Evolutionary conservation across 768 basidiomycete genomes (phyloP).

Genomic region (Leccinum sublutescens): DNA sequence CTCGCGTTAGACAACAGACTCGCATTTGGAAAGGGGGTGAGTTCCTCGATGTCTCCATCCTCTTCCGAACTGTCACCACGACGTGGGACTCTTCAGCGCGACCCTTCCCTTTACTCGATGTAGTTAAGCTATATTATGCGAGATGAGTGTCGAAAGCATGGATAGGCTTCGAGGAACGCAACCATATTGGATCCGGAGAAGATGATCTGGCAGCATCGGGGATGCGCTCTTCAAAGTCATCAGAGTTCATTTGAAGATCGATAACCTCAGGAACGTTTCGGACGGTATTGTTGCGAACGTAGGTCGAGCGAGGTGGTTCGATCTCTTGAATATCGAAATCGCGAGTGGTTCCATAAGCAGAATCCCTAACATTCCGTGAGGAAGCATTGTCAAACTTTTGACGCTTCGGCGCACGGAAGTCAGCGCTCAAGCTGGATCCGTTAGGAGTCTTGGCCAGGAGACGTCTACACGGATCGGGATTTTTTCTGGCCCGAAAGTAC

Average conservation of each 20-base stretch:
- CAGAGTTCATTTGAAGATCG: constrained; percentile 14
- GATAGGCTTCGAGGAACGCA: background rate
- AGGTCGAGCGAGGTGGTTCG: background rate
- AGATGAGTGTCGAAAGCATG: constrained; percentile 28
- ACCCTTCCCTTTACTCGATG: constrained; percentile 23
- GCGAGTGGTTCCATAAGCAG: background rate
- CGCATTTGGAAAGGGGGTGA: constrained; percentile 4
- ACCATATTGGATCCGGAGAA: constrained; percentile 26
- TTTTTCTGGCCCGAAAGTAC: constrained; percentile 1
- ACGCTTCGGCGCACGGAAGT: constrained; percentile 23
- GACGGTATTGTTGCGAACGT: background rate
- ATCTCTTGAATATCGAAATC: constrained; percentile 27
- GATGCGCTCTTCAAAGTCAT: constrained; percentile 25
- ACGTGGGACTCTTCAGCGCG: constrained; percentile 16
- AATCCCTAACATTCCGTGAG: background rate
- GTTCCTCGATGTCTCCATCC: constrained; percentile 22
- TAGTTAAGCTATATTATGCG: background rate
- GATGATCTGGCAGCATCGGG: constrained; percentile 8
- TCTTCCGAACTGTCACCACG: constrained; percentile 24
- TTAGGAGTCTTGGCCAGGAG: constrained; percentile 15
- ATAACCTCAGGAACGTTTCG: constrained; percentile 20
- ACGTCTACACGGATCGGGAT: background rate
- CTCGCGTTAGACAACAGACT: background rate
- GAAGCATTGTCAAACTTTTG: constrained; percentile 15
- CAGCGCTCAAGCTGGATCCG: background rate